Conservation (phyloP, 495 filamentous ascomycete genomes). For the Podospora pseudopauciseta region DNA sequence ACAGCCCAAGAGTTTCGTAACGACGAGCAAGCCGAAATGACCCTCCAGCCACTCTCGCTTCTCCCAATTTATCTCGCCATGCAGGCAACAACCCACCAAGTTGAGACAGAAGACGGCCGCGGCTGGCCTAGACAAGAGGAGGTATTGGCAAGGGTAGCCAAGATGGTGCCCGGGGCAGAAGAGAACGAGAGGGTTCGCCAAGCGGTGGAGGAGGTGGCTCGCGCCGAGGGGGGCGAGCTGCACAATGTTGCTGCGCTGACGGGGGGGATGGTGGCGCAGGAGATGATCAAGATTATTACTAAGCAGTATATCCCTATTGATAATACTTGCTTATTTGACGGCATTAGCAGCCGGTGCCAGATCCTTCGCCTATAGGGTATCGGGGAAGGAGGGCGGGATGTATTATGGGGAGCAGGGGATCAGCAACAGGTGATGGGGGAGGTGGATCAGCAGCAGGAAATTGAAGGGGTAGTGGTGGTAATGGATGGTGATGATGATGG, state of each 20-base stretch:
- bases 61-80: slow-evolving; percentile 76
- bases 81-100: slow-evolving; percentile 48
- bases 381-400: slow-evolving; percentile 11
- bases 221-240: slow-evolving; percentile 80
- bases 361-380: slow-evolving; percentile 54
- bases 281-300: slow-evolving; percentile 93
- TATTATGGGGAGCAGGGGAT: neutral
- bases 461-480: neutral
- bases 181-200: slow-evolving; percentile 46
- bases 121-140: slow-evolving; percentile 32
- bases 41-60: slow-evolving; percentile 55
- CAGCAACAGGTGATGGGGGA: neutral
- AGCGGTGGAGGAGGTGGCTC: slow-evolving; percentile 62
- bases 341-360: slow-evolving; percentile 72
- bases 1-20: slow-evolving; percentile 37
- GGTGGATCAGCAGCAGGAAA: neutral
- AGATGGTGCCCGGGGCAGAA: slow-evolving; percentile 44
- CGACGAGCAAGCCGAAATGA: slow-evolving; percentile 42
- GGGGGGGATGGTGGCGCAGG: slow-evolving; percentile 91
- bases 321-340: slow-evolving; percentile 91
- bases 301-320: slow-evolving; percentile 95
- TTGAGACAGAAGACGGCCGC: slow-evolving; percentile 26
- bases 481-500: no score
- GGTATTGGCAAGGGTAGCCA: slow-evolving; percentile 35
- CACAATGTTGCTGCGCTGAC: slow-evolving; percentile 91